phyloP scores from a whole-genome alignment of 371 early-diverging fungal species.

The Mortierella polycephala region DNA sequence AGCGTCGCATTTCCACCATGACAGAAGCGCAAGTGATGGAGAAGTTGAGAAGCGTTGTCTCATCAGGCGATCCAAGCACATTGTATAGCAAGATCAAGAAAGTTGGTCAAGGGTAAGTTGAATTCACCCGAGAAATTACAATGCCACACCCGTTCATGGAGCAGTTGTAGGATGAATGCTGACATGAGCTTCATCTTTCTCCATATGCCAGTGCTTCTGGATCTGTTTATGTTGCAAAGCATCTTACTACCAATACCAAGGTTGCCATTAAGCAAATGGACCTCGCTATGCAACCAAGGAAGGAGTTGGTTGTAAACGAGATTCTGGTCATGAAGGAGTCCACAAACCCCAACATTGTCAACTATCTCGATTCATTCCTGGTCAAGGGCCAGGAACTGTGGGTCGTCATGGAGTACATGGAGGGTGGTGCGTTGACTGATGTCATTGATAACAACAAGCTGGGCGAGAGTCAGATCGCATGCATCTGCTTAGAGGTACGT shows the following conservation, averaged over 20 bases:
- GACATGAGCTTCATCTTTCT: neutral
- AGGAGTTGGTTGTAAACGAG: conserved; percentile 96
- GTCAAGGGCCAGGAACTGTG: conserved; percentile 87
- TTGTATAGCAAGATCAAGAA: conserved; percentile 91
- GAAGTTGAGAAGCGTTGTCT: conserved; percentile 82
- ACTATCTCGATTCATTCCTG: conserved; percentile 91
- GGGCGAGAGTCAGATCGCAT: conserved; percentile 92
- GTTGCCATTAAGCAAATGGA: conserved; percentile 99
- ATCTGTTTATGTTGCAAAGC: conserved; percentile 90
- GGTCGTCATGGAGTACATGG: conserved; percentile 99
- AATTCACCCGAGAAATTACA: too few relatives aligned
- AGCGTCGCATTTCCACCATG: conserved; percentile 84
- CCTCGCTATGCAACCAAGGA: conserved; percentile 89
- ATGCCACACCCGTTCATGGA: too few relatives aligned
- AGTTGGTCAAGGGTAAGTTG: conserved; percentile 93
- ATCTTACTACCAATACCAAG: conserved; percentile 68
- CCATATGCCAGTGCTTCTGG: conserved; percentile 85
- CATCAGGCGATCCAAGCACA: conserved; percentile 85
- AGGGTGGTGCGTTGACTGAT: conserved; percentile 97
- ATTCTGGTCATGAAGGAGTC: conserved; percentile 96
- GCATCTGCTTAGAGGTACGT: conserved; percentile 80
- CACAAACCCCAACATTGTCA: conserved; percentile 95
- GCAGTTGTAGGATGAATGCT: neutral
- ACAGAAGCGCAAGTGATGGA: conserved; percentile 94
- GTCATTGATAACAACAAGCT: conserved; percentile 94